These are phyloP conservation scores for Neurospora tetraspora DNA, from an alignment of 495 filamentous ascomycete species.

Conservation along the genomic window DNA sequence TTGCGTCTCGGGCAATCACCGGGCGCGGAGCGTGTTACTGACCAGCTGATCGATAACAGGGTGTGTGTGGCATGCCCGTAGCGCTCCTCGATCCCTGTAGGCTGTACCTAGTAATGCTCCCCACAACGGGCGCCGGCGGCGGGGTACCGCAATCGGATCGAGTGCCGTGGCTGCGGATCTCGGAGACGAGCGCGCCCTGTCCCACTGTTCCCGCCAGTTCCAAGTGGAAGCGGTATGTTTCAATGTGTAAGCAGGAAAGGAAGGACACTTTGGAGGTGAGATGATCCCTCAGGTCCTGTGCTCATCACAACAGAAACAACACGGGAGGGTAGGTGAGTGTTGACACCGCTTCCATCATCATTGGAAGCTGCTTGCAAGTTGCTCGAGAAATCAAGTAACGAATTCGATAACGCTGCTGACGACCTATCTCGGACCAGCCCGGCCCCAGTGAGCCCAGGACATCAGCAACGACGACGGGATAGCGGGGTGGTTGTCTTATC, in stretches of 20 bases:
- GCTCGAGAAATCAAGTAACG: neutral
- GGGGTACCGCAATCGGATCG: slow-evolving; percentile 19
- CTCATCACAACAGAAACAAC: neutral
- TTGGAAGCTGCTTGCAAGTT: neutral
- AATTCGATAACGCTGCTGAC: neutral
- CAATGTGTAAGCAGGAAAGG: too few species aligned
- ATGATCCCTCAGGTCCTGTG: neutral
- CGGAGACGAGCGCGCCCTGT: neutral
- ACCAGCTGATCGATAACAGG: neutral
- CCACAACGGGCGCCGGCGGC: slow-evolving; percentile 11
- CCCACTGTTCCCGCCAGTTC: neutral
- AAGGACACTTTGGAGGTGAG: neutral
- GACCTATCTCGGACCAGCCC: neutral
- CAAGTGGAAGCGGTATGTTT: neutral
- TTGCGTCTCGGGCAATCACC: neutral
- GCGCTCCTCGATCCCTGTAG: neutral
- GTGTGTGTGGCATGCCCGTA: neutral
- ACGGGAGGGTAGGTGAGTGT: neutral
- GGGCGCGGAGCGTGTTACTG: neutral
- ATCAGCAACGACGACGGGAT: neutral
- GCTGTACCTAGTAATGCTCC: neutral
- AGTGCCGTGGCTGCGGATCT: slow-evolving; percentile 10
- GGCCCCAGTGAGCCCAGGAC: neutral
- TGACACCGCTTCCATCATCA: neutral
- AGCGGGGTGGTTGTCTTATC: neutral